Evolutionary conservation across 208 protist species (phyloP).

Genomic region (Trypanosoma lewisi): DNA sequence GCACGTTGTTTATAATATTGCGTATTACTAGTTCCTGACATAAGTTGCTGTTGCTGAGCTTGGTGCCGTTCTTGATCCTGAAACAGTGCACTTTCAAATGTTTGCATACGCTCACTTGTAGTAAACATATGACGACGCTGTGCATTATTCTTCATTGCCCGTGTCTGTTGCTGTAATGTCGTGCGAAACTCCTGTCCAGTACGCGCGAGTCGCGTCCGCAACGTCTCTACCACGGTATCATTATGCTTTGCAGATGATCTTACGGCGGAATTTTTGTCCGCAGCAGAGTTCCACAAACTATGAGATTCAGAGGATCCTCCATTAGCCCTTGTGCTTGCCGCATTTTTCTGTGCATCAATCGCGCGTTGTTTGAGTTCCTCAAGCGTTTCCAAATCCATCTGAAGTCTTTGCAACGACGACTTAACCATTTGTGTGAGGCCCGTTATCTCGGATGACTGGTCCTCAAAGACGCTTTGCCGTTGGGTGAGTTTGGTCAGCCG

Average conservation of each 20-base stretch:
- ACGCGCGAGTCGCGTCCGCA: slow-evolving; percentile 62
- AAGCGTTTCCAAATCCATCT: slow-evolving; percentile 72
- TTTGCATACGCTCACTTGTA: slow-evolving; percentile 66
- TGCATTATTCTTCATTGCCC: slow-evolving; percentile 71
- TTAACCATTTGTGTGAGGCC: slow-evolving; percentile 80
- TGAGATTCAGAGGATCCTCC: slow-evolving; percentile 16
- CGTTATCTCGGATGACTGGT: slow-evolving; percentile 79
- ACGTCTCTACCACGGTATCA: slow-evolving; percentile 70
- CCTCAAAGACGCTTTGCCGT: slow-evolving; percentile 86
- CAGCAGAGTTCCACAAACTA: slow-evolving; percentile 22
- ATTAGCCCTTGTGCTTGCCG: slow-evolving; percentile 3
- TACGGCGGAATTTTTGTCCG: slow-evolving; percentile 12
- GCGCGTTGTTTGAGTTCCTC: slow-evolving; percentile 73
- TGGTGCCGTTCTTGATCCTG: slow-evolving; percentile 81
- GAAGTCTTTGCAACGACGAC: slow-evolving; percentile 70
- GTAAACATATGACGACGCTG: slow-evolving; percentile 81
- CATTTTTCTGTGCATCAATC: slow-evolving; percentile 47
- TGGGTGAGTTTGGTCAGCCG: slow-evolving; percentile 76
- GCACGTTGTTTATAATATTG: slow-evolving; percentile 85
- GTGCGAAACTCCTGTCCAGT: slow-evolving; percentile 84
- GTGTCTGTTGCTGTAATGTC: slow-evolving; percentile 75
- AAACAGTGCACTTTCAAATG: slow-evolving; percentile 88
- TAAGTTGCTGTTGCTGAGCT: slow-evolving; percentile 66
- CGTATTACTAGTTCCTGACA: slow-evolving; percentile 46
- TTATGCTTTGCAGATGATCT: slow-evolving; percentile 34